These are phyloP conservation scores for Boletus fagicola DNA, from an alignment of 768 basidiomycete species.

Conservation along the genomic window DNA sequence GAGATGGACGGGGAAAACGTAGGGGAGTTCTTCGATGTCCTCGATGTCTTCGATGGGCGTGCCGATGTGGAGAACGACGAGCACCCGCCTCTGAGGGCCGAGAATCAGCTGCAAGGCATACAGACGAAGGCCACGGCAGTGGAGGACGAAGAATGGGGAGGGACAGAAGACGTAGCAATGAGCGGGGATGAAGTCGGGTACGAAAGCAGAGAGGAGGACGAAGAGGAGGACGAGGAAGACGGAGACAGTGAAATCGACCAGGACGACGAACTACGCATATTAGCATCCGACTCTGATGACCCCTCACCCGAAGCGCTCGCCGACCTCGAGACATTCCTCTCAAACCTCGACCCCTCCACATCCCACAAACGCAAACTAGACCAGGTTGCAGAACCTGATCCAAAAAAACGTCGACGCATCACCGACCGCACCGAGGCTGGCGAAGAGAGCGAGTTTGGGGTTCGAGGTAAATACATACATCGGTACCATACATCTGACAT, in stretches of 20 bases:
- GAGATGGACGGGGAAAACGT: conserved; percentile 48
- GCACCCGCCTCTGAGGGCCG: conserved; percentile 10
- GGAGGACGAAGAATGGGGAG: conserved; percentile 32
- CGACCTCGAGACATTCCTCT: conserved; percentile 70
- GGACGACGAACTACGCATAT: conserved; percentile 47
- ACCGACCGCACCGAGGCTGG: conserved; percentile 77
- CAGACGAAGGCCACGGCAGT: conserved; percentile 56
- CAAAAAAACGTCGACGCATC: conserved; percentile 56
- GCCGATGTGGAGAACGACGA: conserved; percentile 36
- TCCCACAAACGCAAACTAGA: conserved; percentile 56
- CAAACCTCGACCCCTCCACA: conserved; percentile 53
- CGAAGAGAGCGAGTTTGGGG: conserved; percentile 77
- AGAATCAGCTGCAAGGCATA: conserved; percentile 20
- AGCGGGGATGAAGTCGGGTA: conserved; percentile 39
- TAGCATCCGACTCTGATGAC: conserved; percentile 47
- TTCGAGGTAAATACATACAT: conserved; percentile 40
- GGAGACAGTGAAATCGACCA: conserved; percentile 30
- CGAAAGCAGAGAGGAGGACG: conserved; percentile 14
- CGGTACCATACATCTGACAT: background rate
- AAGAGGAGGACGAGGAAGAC: conserved; percentile 30
- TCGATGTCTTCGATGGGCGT: conserved; percentile 67
- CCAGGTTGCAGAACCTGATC: conserved; percentile 23
- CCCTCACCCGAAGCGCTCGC: conserved; percentile 59
- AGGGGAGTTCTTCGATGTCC: conserved; percentile 59
- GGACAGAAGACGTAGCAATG: conserved; percentile 31